phyloP scores from a whole-genome alignment of 441 rosid genomes.

The Geranium incanum region DNA sequence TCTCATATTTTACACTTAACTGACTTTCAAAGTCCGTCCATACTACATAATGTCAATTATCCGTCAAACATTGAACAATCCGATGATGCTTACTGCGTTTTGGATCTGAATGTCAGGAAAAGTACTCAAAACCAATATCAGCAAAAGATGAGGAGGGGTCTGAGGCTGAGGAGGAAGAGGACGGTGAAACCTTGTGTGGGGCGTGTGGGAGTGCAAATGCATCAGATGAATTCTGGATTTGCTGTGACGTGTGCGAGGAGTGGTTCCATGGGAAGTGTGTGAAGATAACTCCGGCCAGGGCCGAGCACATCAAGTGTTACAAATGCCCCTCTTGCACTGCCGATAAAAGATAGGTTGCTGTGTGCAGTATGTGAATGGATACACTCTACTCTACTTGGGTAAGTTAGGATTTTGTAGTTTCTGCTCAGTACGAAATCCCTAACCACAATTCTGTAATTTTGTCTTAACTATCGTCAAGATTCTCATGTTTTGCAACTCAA shows the following conservation, averaged over 20 bases:
- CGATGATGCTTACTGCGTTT: slow-evolving; percentile 23
- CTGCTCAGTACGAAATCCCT: too few relatives aligned
- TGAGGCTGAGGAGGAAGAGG: slow-evolving; percentile 71
- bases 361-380: not conserved
- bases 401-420: too few relatives aligned
- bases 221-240: slow-evolving; percentile 84
- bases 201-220: slow-evolving; percentile 90
- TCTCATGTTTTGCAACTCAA: too few relatives aligned
- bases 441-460: too few relatives aligned
- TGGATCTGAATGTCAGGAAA: slow-evolving; percentile 43
- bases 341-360: slow-evolving; percentile 66
- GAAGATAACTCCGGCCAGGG: slow-evolving; percentile 95
- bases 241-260: slow-evolving; percentile 81
- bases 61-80: too few relatives aligned
- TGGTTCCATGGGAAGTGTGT: slow-evolving; percentile 99
- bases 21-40: too few relatives aligned
- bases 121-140: slow-evolving; percentile 39
- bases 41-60: too few relatives aligned
- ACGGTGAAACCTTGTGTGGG: slow-evolving; percentile 59
- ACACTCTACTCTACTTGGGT: not conserved
- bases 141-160: slow-evolving; percentile 44
- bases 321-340: slow-evolving; percentile 51
- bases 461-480: too few relatives aligned
- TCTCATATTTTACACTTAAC: too few relatives aligned
- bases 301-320: slow-evolving; percentile 89